These are phyloP conservation scores for Yamadazyma nakazawae DNA, from an alignment of 805 yeast genomes.

Conservation along the genomic window DNA sequence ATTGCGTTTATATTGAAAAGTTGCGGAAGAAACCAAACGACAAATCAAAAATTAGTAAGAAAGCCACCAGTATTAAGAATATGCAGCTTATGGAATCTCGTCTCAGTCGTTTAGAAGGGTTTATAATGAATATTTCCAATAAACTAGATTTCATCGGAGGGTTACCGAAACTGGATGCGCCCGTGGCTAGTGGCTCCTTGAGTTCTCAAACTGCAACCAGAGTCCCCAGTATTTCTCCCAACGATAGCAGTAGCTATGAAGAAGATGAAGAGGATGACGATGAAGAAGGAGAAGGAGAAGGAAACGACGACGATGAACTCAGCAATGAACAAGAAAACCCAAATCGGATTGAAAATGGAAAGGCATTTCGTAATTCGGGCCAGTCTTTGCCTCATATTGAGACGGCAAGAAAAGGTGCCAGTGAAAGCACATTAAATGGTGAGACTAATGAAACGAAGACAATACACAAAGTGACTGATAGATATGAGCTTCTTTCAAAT, in stretches of 20 bases:
- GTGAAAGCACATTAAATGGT: too few relatives aligned
- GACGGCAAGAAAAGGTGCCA: neutral
- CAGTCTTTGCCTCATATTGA: too few relatives aligned
- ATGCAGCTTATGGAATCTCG: constrained; percentile 19
- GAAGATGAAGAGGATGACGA: constrained; percentile 13
- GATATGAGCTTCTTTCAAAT: constrained; percentile 4
- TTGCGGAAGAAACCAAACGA: constrained; percentile 5
- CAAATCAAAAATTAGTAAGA: constrained; percentile 2
- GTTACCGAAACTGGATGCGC: neutral
- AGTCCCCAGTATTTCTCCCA: constrained; percentile 2
- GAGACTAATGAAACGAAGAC: neutral
- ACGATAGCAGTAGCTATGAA: constrained; percentile 11
- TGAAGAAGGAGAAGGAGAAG: constrained; percentile 9
- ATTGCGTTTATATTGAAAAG: constrained; percentile 25
- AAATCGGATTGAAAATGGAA: neutral
- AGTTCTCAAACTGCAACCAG: constrained; percentile 2
- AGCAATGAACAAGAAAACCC: neutral
- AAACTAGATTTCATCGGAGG: constrained; percentile 16
- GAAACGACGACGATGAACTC: neutral
- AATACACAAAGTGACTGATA: constrained; percentile 2
- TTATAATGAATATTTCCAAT: constrained; percentile 17
- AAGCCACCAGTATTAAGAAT: constrained; percentile 9
- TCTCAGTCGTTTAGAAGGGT: constrained; percentile 20
- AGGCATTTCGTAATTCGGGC: neutral
- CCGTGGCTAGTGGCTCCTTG: neutral